These are phyloP conservation scores for Trichoderma breve DNA, from an alignment of 2,329 filamentous ascomycete genomes.

Conservation along the genomic window DNA sequence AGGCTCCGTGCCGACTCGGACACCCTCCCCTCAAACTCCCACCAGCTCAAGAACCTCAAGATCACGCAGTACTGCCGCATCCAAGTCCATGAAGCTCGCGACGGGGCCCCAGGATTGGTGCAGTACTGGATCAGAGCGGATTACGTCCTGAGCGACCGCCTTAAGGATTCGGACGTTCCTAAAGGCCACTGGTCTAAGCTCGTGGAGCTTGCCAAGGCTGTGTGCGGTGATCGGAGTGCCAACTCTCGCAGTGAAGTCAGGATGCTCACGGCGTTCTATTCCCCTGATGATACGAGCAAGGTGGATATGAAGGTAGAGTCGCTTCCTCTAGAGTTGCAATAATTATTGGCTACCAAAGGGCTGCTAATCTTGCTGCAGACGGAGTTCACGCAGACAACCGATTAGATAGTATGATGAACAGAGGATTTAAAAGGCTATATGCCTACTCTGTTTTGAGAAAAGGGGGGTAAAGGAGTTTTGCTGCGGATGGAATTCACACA, in stretches of 20 bases:
- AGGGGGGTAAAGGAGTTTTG: background rate
- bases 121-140: slow-evolving; percentile 23
- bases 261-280: background rate
- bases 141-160: slow-evolving; percentile 17
- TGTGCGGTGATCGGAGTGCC: background rate
- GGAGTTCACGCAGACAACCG: background rate
- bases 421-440: background rate
- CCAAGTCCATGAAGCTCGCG: background rate
- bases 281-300: background rate
- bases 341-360: background rate
- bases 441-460: background rate
- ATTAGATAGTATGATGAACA: background rate
- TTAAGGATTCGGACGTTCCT: slow-evolving; percentile 15
- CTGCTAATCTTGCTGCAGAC: background rate
- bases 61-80: background rate
- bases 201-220: slow-evolving; percentile 16
- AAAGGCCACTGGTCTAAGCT: slow-evolving; percentile 22
- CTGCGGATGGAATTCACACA: background rate
- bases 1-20: background rate
- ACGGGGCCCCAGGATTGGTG: background rate
- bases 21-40: background rate
- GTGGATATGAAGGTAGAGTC: background rate
- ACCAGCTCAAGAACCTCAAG: background rate
- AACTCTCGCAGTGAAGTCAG: background rate
- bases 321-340: background rate